Base-by-base conservation (phyloP, 2,329 filamentous ascomycete species). In the Trichoderma sp. region DNA sequence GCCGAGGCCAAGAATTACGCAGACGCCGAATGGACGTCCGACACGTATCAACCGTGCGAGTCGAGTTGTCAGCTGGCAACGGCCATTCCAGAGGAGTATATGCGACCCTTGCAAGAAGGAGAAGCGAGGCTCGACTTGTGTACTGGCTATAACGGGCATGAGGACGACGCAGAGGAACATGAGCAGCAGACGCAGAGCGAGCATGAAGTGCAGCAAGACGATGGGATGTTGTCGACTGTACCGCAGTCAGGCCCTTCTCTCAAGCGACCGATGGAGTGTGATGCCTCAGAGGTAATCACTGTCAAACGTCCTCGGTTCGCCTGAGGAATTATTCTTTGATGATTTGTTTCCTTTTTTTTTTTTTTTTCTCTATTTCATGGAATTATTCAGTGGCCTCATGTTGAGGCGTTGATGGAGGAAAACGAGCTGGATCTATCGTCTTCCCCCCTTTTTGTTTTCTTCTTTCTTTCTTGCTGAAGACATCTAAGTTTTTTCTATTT, bases 1-100 rank as follows among this genome's bases (percentile, higher is more conserved):
- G 77, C 77, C 3, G 77, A 78, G 64, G 77, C 77, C 44, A 78
- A 78, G 65, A 78, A 78, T 57, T 78, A 78, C 57, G 77, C 77
- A 21, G 77, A 78, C 43, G 66, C 68, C 12, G 69, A 68, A n/a
- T 78, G 77, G 77, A 75, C 69, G 9, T 73, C 74, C 6, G 73
- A 73, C 34, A 73, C 71, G 3, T 78, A 78, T 59, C 73, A 76
- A 63, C 73, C 76, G 12, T 78, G 77, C 39, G 68, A 76, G 28
- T 63, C 50, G 21, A 73, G 69, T 24, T 78, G 77, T 55, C 69
- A 72, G 44, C 71, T 78, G 19, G 70, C 67, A 17, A 78, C 75
- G 26, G 76, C 76, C 4, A 78, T 78, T 45, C 76, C 77, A 1
- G 74, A 74, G 0, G 74, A 75, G 4, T 69, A 74, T 21, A 73